A percentile compares a stretch with the other conserved stretches of the same genome.
Conservation (phyloP, 441 rosid species). For the Pelargonium fulgidum region DNA sequence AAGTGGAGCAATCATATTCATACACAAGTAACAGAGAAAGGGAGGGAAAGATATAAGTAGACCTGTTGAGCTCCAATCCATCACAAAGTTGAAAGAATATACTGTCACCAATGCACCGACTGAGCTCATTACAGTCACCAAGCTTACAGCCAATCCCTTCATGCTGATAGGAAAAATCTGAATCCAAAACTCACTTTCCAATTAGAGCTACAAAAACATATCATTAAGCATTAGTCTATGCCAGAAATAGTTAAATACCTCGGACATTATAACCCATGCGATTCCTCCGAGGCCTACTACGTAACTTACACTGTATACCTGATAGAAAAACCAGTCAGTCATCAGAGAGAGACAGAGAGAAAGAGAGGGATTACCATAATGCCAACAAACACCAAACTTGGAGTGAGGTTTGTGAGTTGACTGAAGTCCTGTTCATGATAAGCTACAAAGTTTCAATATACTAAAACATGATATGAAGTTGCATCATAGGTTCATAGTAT, state of each 20-base stretch:
- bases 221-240: neutral
- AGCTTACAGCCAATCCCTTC: slow-evolving; percentile 50
- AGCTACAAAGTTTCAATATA: neutral
- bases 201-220: neutral
- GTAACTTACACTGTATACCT: slow-evolving; percentile 33
- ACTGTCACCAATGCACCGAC: slow-evolving; percentile 37
- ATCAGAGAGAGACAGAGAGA: neutral
- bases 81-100: slow-evolving; percentile 43
- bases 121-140: slow-evolving; percentile 44
- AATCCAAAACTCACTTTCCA: neutral
- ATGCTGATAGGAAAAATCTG: slow-evolving; percentile 59
- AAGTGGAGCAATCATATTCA: neutral
- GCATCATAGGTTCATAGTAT: too few relatives aligned
- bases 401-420: slow-evolving; percentile 33
- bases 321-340: neutral
- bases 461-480: neutral
- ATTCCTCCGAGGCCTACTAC: slow-evolving; percentile 51
- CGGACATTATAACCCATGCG: slow-evolving; percentile 63
- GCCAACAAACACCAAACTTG: slow-evolving; percentile 36
- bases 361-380: slow-evolving; percentile 27
- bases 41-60: too few relatives aligned
- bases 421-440: slow-evolving; percentile 30
- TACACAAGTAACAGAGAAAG: neutral
- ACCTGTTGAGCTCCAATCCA: slow-evolving; percentile 66
- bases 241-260: slow-evolving; percentile 30